These are phyloP conservation scores for Trichothecium roseum DNA, from an alignment of 2,329 filamentous ascomycete species.

Conservation along the genomic window DNA sequence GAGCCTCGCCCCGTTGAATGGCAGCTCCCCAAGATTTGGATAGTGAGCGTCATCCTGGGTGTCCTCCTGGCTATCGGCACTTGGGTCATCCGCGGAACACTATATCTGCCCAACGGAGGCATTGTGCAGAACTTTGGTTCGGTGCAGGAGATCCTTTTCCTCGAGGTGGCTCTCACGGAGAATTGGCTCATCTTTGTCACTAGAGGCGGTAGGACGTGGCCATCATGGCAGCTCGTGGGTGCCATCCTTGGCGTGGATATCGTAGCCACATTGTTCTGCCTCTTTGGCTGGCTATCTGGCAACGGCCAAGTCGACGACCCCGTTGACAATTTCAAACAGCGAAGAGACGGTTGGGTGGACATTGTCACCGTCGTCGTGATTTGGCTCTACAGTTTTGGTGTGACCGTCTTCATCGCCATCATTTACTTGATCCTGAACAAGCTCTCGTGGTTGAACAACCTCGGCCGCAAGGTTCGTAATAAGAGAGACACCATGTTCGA, in stretches of 20 bases:
- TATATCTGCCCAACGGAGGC: constrained; percentile 61
- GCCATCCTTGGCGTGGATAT: constrained; percentile 65
- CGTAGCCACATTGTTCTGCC: constrained; percentile 60
- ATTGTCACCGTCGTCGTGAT: constrained; percentile 54
- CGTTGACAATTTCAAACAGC: constrained; percentile 22
- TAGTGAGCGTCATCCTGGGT: constrained; percentile 62
- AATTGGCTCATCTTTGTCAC: constrained; percentile 76
- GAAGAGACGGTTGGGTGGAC: constrained; percentile 29
- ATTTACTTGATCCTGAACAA: constrained; percentile 53
- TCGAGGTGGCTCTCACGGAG: constrained; percentile 63
- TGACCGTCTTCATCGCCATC: constrained; percentile 55
- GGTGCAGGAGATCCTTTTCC: constrained; percentile 65
- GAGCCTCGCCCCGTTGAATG: constrained; percentile 67
- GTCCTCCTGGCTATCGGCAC: constrained; percentile 57
- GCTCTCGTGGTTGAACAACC: constrained; percentile 46
- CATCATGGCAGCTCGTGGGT: constrained; percentile 62
- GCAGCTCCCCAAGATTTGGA: constrained; percentile 75
- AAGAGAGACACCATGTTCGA: constrained; percentile 53
- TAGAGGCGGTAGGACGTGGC: constrained; percentile 61
- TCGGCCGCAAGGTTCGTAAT: constrained; percentile 52
- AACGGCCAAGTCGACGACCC: constrained; percentile 24
- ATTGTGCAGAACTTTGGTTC: constrained; percentile 66
- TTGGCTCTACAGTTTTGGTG: constrained; percentile 57
- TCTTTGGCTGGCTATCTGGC: constrained; percentile 65
- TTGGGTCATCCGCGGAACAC: constrained; percentile 61